Evolutionary conservation across 1,284 basidiomycete species (phyloP).

Genomic region (Peniophora sp.): DNA sequence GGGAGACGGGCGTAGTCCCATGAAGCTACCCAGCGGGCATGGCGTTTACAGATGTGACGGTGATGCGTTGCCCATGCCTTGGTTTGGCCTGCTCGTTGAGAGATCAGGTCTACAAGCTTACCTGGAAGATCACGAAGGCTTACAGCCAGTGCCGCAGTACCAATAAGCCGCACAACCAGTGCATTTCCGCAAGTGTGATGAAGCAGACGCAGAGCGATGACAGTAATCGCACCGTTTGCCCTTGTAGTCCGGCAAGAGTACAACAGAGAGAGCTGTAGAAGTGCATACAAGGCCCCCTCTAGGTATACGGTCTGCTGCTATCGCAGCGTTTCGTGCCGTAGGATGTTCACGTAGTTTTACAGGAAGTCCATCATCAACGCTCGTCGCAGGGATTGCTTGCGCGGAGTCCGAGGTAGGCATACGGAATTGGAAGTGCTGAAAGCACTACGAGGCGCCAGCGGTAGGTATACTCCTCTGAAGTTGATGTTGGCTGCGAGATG

Average conservation of each 20-base stretch:
- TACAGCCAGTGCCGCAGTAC: constrained; percentile 62
- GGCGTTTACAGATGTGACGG: constrained; percentile 53
- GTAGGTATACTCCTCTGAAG: too few species aligned
- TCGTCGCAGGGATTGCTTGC: too few species aligned
- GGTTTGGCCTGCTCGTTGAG: constrained; percentile 61
- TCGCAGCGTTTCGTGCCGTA: constrained; percentile 40
- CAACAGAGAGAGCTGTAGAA: constrained; percentile 33
- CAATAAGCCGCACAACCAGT: constrained; percentile 59
- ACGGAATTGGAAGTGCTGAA: too few species aligned
- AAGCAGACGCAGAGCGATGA: constrained; percentile 17
- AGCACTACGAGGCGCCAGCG: too few species aligned
- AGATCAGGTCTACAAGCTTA: not conserved
- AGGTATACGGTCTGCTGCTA: constrained; percentile 28
- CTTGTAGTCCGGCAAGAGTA: constrained; percentile 49
- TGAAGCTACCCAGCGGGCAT: constrained; percentile 38
- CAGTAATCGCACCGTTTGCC: constrained; percentile 60
- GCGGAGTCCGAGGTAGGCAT: too few species aligned
- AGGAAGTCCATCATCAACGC: too few species aligned
- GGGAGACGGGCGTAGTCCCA: constrained; percentile 37
- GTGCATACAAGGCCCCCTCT: constrained; percentile 41
- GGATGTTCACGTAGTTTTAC: constrained; percentile 17
- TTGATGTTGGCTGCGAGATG: too few species aligned
- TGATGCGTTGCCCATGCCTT: constrained; percentile 58
- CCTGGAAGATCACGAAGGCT: not conserved
- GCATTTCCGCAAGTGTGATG: constrained; percentile 25